A percentile compares a stretch with the other conserved stretches of the same genome.
Evolutionary conservation across 179 eudicot species (phyloP).

Genomic region (Camellia oleifera): DNA sequence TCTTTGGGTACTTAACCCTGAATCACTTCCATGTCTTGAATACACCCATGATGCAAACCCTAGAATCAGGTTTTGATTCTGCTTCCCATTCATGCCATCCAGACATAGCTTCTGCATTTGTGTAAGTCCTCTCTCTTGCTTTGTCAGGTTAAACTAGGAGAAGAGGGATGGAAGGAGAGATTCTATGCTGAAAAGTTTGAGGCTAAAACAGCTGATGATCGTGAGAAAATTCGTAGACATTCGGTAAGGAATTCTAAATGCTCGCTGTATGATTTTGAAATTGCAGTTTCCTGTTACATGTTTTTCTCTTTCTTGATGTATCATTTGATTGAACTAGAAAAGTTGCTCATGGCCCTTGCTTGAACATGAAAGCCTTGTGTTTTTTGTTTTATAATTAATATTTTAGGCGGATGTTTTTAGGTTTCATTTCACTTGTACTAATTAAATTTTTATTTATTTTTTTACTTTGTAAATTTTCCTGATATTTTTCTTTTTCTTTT

Average conservation of each 20-base stretch:
- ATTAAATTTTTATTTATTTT: neutral
- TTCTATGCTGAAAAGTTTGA: conserved; percentile 24
- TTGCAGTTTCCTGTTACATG: neutral
- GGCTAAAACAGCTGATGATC: conserved; percentile 16
- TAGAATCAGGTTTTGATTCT: neutral
- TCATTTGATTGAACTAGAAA: neutral
- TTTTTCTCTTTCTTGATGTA: neutral
- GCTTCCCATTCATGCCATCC: neutral
- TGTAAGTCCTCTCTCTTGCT: conserved; percentile 9
- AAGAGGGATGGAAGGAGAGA: conserved; percentile 25
- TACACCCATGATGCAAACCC: neutral
- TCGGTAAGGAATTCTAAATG: conserved; percentile 13
- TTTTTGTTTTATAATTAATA: neutral
- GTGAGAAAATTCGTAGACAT: conserved; percentile 18
- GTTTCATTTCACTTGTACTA: neutral
- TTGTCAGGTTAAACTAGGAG: conserved; percentile 27
- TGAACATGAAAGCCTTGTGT: neutral
- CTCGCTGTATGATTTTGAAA: neutral
- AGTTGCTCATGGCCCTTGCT: too few species aligned
- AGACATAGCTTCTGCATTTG: neutral
- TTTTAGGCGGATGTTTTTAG: neutral
- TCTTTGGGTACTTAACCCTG: neutral
- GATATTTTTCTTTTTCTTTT: neutral
- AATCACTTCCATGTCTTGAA: neutral
- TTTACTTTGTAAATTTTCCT: neutral